Base-by-base conservation (phyloP, 73 alveolate genomes). In the Paramecium pentaurelia region DNA sequence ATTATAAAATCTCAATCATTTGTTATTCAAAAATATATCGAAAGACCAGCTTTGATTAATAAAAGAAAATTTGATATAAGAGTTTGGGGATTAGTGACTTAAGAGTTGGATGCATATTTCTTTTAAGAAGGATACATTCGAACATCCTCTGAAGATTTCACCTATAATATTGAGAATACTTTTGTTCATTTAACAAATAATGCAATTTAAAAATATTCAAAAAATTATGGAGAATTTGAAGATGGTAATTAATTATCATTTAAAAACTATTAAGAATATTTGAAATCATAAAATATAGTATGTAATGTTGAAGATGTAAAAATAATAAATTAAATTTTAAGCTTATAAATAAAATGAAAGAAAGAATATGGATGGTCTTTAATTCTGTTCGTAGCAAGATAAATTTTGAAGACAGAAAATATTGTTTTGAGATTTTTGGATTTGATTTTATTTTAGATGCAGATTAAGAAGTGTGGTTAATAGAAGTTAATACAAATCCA, bases 51-150 rank as follows among this genome's bases (percentile, higher is more conserved):
- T 47, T 92, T 96, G 54, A 92, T 96, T 70, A 64, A 95, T 27
- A 93, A 93, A 54, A 94, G 99, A 71, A 97, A 96, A 70, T 96
- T 96, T 70, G 99, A 97, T 77, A 97, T 97, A 85, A 92, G 99
- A 93, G 93, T 96, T 18, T 97, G 99, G 99, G 99, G 96, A 37
- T 86, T 97, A 84, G 86, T 97, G 9, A 95, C 99, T 45, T 96
- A 96, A 42, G 96, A 94, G 28, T 83, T 88, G 91, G 95, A 95
- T 86, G 97, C 95, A 32, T 97, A 92, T 92, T 88, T 96, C 28
- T 97, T 97, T 90, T 93, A 91, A 91, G 99, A 97, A 94, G 99
- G 99, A 18, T 97, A 96, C 86, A 96, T 97, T 64, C 93, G 98
- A 80, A 97, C 99, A 3, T 97, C 98, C 18, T 94, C 97, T 25